Percentiles rank a stretch among this genome's conserved stretches.
These are phyloP conservation scores for Nigrograna mackinnonii DNA, from an alignment of 2,329 filamentous ascomycete genomes.

Conservation along the genomic window DNA sequence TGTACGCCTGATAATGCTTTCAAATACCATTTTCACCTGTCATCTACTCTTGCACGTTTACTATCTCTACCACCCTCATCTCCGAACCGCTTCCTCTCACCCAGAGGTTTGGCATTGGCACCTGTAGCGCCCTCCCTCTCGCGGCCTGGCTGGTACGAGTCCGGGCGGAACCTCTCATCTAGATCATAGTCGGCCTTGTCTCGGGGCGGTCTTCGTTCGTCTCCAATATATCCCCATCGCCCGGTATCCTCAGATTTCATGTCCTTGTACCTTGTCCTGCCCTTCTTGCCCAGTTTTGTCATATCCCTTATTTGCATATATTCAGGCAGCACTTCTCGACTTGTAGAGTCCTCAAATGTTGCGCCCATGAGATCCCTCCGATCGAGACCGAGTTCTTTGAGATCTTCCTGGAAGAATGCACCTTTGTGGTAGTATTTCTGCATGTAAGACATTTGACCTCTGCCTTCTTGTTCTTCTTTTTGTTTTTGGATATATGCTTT, in stretches of 20 bases:
- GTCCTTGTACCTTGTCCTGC: conserved; percentile 87
- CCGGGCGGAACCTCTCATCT: conserved; percentile 71
- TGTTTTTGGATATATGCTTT: conserved; percentile 75
- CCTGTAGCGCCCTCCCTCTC: conserved; percentile 59
- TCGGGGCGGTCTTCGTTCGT: conserved; percentile 47
- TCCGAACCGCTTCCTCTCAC: conserved; percentile 58
- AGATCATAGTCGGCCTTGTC: conserved; percentile 48
- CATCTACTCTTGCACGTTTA: conserved; percentile 48
- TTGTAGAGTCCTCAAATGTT: conserved; percentile 80
- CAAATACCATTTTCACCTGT: no score
- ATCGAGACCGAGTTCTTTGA: conserved; percentile 73
- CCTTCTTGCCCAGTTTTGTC: conserved; percentile 91
- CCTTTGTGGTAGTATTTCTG: conserved; percentile 97
- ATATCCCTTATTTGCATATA: conserved; percentile 92
- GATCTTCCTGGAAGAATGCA: conserved; percentile 88
- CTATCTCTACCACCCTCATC: conserved; percentile 44
- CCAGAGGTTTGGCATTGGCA: conserved; percentile 72
- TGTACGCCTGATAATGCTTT: no score
- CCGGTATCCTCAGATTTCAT: conserved; percentile 90
- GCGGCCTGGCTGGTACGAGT: conserved; percentile 52
- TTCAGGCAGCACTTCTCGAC: conserved; percentile 82
- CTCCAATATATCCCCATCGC: conserved; percentile 72
- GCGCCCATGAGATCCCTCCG: conserved; percentile 85
- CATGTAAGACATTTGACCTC: conserved; percentile 86
- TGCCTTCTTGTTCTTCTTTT: conserved; percentile 72